These are phyloP conservation scores for Paraphaeosphaeria minitans DNA, from an alignment of 2,329 filamentous ascomycete species.

Conservation along the genomic window DNA sequence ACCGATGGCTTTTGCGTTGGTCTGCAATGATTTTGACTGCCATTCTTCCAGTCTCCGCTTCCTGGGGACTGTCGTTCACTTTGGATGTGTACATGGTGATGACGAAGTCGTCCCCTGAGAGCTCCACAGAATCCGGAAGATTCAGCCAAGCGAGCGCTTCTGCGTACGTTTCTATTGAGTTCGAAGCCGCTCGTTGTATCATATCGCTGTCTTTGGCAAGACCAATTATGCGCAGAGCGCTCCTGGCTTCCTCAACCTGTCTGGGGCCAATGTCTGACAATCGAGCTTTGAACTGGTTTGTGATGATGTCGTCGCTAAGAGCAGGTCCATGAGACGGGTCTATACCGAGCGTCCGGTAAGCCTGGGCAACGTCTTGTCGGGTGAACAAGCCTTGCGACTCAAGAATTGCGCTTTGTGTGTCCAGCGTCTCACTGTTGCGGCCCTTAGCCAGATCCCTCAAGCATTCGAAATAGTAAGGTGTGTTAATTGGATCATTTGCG, in stretches of 20 bases:
- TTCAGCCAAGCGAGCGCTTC: constrained; percentile 68
- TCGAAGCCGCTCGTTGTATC: constrained; percentile 63
- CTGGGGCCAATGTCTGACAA: constrained; percentile 59
- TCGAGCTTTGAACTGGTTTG: constrained; percentile 65
- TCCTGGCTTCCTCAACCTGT: constrained; percentile 62
- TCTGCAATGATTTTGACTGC: constrained; percentile 65
- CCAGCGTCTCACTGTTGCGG: constrained; percentile 62
- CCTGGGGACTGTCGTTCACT: constrained; percentile 57
- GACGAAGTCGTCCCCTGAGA: constrained; percentile 62
- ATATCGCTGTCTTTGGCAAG: constrained; percentile 61
- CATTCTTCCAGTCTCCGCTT: constrained; percentile 57
- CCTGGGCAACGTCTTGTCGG: constrained; percentile 60
- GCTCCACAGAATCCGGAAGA: constrained; percentile 42
- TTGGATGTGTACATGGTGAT: constrained; percentile 62
- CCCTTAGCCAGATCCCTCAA: constrained; percentile 64
- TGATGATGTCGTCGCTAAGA: constrained; percentile 64
- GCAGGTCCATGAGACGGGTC: constrained; percentile 44
- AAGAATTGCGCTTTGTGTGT: constrained; percentile 62
- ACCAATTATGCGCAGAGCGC: constrained; percentile 65
- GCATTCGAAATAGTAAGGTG: constrained; percentile 68
- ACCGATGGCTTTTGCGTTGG: constrained; percentile 59
- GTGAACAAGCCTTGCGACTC: constrained; percentile 64
- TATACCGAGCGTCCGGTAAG: constrained; percentile 66
- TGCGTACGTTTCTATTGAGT: constrained; percentile 64
- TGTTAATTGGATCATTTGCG: constrained; percentile 58